Evolutionary conservation across 2,329 filamentous ascomycete species (phyloP).

Genomic region (Ophiostoma perfectum): DNA sequence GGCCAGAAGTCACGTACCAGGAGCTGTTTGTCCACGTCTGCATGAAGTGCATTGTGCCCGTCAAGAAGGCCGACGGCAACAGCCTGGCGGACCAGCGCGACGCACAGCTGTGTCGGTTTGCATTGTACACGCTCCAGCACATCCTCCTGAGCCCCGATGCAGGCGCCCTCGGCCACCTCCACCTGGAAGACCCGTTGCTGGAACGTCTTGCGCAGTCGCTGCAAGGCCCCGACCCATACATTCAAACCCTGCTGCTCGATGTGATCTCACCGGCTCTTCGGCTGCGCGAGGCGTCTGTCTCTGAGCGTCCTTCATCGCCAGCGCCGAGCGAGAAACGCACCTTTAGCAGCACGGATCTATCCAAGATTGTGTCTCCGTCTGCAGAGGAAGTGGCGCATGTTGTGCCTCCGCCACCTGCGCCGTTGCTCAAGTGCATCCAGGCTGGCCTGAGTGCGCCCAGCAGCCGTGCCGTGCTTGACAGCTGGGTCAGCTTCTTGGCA

Average conservation of each 20-base stretch:
- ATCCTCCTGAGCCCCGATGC: slow-evolving; percentile 62
- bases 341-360: slow-evolving; percentile 29
- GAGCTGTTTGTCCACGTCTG: slow-evolving; percentile 63
- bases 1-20: slow-evolving; percentile 53
- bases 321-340: slow-evolving; percentile 42
- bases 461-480: slow-evolving; percentile 75
- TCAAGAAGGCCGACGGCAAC: slow-evolving; percentile 27
- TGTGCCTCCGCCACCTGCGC: slow-evolving; percentile 51
- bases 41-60: slow-evolving; percentile 53
- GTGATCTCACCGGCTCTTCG: slow-evolving; percentile 70
- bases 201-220: slow-evolving; percentile 60
- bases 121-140: slow-evolving; percentile 64
- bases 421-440: slow-evolving; percentile 78
- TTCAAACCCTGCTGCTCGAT: slow-evolving; percentile 73
- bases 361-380: slow-evolving; percentile 13
- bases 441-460: slow-evolving; percentile 69
- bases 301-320: slow-evolving; percentile 33
- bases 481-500: slow-evolving; percentile 81
- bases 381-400: slow-evolving; percentile 6
- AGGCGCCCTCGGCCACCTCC: slow-evolving; percentile 52
- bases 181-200: slow-evolving; percentile 66
- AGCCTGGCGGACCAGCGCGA: slow-evolving; percentile 44
- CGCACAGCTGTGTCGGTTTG: slow-evolving; percentile 64
- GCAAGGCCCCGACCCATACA: slow-evolving; percentile 56
- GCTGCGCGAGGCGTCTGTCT: slow-evolving; percentile 45